Conservation (phyloP, 345 rosid species). For the Eucalyptus tenuipes region DNA sequence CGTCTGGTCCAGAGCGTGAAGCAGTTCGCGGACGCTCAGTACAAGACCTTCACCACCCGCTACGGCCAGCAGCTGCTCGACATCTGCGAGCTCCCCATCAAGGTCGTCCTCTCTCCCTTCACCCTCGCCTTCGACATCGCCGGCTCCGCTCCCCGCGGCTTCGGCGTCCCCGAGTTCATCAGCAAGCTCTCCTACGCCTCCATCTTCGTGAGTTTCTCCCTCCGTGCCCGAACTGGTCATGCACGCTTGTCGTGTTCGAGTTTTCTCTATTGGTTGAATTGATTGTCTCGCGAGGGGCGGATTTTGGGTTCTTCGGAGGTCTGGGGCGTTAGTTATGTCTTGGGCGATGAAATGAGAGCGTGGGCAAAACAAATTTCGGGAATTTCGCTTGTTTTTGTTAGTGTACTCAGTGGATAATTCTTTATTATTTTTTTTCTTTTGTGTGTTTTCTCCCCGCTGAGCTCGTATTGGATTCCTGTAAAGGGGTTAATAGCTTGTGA, state of each 20-base stretch:
- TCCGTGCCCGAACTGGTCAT: background rate
- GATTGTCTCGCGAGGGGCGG: background rate
- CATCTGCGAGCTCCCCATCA: constrained; percentile 66
- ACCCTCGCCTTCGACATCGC: constrained; percentile 82
- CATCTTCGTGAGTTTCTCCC: constrained; percentile 41
- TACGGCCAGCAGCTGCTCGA: constrained; percentile 63
- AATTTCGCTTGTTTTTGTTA: background rate
- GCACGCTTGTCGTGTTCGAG: too few species aligned
- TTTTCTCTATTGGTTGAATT: too few species aligned
- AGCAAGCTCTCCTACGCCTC: constrained; percentile 63
- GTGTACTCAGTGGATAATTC: background rate
- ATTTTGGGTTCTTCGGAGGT: background rate
- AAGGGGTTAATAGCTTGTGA: background rate
- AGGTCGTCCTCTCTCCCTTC: constrained; percentile 67
- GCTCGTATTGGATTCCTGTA: background rate
- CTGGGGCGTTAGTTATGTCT: background rate
- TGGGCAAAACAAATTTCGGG: background rate
- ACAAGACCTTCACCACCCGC: constrained; percentile 38
- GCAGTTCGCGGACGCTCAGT: constrained; percentile 48
- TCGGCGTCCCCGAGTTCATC: constrained; percentile 76
- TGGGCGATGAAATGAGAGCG: background rate
- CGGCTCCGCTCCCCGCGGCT: constrained; percentile 92
- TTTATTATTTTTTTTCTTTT: background rate
- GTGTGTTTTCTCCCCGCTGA: background rate
- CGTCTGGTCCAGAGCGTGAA: constrained; percentile 37